phyloP scores from a whole-genome alignment of 2,329 filamentous ascomycete genomes.

The Cladobotryum protrusum region DNA sequence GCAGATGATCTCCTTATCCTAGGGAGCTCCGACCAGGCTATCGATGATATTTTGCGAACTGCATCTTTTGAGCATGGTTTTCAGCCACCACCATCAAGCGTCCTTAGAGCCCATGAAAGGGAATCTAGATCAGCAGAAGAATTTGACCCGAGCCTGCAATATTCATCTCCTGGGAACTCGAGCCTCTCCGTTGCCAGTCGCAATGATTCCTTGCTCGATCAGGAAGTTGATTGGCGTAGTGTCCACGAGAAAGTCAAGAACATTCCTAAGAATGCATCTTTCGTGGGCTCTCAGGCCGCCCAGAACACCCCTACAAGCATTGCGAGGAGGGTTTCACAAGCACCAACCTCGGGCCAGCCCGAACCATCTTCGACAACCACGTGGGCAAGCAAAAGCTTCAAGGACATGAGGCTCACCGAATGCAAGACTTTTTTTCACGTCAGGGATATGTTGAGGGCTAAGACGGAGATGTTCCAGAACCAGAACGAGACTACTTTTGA shows the following conservation, averaged over 20 bases:
- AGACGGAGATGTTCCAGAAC: slow-evolving; percentile 25
- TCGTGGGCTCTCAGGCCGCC: neutral
- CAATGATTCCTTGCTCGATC: slow-evolving; percentile 20
- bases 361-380: neutral
- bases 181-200: slow-evolving; percentile 5
- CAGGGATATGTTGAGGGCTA: slow-evolving; percentile 50
- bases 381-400: neutral
- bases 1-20: neutral
- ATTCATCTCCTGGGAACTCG: slow-evolving; percentile 23
- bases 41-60: neutral
- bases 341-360: neutral
- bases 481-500: slow-evolving; percentile 47
- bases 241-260: slow-evolving; percentile 15
- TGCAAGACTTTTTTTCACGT: slow-evolving; percentile 54
- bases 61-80: neutral
- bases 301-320: neutral
- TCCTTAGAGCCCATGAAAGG: slow-evolving; percentile 26
- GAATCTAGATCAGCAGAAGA: slow-evolving; percentile 28
- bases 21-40: neutral
- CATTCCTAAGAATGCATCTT: neutral
- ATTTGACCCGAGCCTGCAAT: slow-evolving; percentile 31
- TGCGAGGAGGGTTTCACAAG: neutral
- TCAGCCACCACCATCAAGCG: slow-evolving; percentile 24
- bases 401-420: slow-evolving; percentile 2
- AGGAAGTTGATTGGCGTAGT: slow-evolving; percentile 36